Conservation (phyloP, 2,329 filamentous ascomycete genomes). For the Trichophyton schoenleinii region DNA sequence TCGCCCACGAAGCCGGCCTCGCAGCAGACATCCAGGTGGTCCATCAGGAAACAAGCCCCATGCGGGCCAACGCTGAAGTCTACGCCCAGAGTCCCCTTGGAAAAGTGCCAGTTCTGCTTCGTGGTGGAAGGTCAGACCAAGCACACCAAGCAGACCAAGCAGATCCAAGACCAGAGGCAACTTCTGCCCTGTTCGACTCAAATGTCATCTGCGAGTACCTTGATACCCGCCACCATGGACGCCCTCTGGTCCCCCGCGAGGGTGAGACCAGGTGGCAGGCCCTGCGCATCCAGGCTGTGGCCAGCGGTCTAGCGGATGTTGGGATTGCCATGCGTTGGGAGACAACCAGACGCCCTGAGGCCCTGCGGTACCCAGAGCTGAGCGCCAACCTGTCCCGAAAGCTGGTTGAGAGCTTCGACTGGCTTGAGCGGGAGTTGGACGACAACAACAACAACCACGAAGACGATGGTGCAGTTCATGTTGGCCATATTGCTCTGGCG, state of each 20-base stretch:
- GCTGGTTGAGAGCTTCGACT: neutral
- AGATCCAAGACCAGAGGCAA: too few relatives aligned
- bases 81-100: neutral
- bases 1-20: neutral
- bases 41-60: neutral
- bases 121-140: neutral
- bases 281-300: neutral
- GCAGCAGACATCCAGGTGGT: neutral
- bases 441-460: too few relatives aligned
- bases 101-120: neutral
- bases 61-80: neutral
- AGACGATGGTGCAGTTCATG: neutral
- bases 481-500: neutral
- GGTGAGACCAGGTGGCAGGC: neutral
- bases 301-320: neutral
- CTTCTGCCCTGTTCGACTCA: neutral
- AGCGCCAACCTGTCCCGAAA: neutral
- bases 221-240: neutral
- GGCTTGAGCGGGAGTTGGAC: neutral
- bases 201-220: neutral
- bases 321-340: neutral
- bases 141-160: too few relatives aligned
- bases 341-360: neutral
- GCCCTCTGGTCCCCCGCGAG: neutral
- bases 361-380: neutral